These are phyloP conservation scores for Stemphylium vesicarium DNA, from an alignment of 2,329 filamentous ascomycete genomes.

Conservation along the genomic window DNA sequence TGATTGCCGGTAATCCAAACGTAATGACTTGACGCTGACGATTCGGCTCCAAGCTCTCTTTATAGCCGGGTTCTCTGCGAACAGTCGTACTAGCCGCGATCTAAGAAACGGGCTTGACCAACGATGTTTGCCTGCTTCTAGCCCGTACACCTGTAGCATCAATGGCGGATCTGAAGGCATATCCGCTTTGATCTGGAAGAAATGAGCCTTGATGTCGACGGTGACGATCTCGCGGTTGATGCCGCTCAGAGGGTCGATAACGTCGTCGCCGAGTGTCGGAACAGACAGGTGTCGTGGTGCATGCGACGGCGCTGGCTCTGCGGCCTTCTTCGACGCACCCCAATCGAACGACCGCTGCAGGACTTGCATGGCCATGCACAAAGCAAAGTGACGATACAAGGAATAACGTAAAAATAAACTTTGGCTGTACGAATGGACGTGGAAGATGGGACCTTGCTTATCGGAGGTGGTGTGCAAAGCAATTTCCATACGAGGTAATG, in stretches of 20 bases:
- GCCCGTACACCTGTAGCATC: conserved; percentile 84
- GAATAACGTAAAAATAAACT: conserved; percentile 88
- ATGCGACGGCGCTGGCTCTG: conserved; percentile 17
- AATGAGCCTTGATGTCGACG: conserved; percentile 78
- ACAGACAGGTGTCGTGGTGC: conserved; percentile 39
- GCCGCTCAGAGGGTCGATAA: conserved; percentile 31
- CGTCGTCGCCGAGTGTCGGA: conserved; percentile 41
- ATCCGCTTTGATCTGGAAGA: conserved; percentile 86
- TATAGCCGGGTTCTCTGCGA: conserved; percentile 85
- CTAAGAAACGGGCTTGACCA: conserved; percentile 85
- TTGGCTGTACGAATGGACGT: conserved; percentile 81
- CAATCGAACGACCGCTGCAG: conserved; percentile 58
- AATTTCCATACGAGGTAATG: conserved; percentile 84
- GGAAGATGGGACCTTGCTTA: conserved; percentile 83
- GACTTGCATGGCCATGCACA: conserved; percentile 80
- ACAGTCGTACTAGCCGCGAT: conserved; percentile 80
- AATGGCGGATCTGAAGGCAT: conserved; percentile 89
- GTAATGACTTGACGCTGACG: conserved; percentile 79
- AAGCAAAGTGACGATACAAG: conserved; percentile 88
- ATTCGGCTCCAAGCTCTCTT: conserved; percentile 84
- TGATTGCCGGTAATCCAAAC: conserved; percentile 80
- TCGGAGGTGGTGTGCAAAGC: conserved; percentile 86
- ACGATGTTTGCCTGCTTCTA: conserved; percentile 83
- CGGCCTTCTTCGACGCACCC: conserved; percentile 17
- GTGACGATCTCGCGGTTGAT: conserved; percentile 71